Evolutionary conservation across 306 rosid species (phyloP).

Genomic region (Myrica gale): DNA sequence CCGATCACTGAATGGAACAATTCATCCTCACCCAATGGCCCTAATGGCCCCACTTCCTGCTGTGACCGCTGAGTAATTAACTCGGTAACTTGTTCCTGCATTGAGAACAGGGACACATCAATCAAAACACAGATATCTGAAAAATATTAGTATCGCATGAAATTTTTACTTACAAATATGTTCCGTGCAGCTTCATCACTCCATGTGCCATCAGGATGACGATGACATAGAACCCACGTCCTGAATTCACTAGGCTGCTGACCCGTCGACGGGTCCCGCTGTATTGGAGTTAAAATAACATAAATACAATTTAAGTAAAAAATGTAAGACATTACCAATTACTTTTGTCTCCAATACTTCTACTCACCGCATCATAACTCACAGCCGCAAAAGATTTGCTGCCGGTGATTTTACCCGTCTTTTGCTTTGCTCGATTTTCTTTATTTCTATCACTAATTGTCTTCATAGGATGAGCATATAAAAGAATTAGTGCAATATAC

Average conservation of each 20-base stretch:
- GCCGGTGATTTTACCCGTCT: conserved; percentile 14
- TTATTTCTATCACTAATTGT: conserved; percentile 15
- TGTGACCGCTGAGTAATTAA: background rate
- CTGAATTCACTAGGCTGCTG: conserved; percentile 11
- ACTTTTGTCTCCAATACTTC: background rate
- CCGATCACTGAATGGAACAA: conserved; percentile 8
- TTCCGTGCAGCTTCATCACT: background rate
- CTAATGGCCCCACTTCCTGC: background rate
- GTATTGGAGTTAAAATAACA: background rate
- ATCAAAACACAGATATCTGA: background rate
- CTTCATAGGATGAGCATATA: background rate
- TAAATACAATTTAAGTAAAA: background rate
- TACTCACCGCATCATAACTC: conserved; percentile 16
- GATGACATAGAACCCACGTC: conserved; percentile 11
- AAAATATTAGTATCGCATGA: background rate
- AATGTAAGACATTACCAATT: background rate
- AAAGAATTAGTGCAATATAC: background rate
- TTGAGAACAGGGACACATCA: background rate
- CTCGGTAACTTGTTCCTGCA: background rate
- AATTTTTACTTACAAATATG: background rate
- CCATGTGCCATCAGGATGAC: conserved; percentile 11
- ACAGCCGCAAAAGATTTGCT: conserved; percentile 10
- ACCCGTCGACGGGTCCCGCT: conserved; percentile 5
- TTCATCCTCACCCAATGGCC: background rate
- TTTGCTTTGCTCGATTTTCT: conserved; percentile 13